Conservation (phyloP, 257 asterid genomes). For the Marsdenia floribunda region DNA sequence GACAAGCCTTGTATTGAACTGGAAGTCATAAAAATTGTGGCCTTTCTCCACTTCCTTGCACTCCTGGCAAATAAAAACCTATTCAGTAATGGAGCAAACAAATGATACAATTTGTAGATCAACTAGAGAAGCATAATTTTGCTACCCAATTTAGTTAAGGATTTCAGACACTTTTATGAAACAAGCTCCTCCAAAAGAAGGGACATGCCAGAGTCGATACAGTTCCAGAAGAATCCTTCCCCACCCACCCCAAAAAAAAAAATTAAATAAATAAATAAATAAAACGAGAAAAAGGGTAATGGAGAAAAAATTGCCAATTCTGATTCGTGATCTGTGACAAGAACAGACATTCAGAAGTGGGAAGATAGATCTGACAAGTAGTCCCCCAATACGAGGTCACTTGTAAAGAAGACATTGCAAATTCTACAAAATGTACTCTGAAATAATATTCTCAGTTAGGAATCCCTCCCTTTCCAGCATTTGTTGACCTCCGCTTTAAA, state of each 20-base stretch:
- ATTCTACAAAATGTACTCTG: background rate
- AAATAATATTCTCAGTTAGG: background rate
- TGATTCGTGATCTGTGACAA: background rate
- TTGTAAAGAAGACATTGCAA: background rate
- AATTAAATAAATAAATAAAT: no score
- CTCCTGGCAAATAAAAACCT: conserved; percentile 35
- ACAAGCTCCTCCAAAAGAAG: background rate
- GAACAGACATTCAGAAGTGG: background rate
- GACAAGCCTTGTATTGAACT: conserved; percentile 86
- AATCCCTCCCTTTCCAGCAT: background rate
- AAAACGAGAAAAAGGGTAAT: no score
- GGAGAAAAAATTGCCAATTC: background rate
- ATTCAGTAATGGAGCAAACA: conserved; percentile 17
- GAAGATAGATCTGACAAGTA: background rate
- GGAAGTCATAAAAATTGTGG: conserved; percentile 67
- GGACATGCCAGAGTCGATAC: background rate
- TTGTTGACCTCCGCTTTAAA: background rate
- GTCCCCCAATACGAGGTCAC: background rate
- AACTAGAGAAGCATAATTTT: background rate
- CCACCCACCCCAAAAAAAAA: background rate
- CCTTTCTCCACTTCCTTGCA: conserved; percentile 76
- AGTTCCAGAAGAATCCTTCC: background rate
- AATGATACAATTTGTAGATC: background rate
- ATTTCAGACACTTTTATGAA: background rate
- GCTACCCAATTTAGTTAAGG: background rate